Percentiles rank a stretch among this genome's conserved stretches.
Conservation (phyloP, 306 rosid species). For the Datisca glomerata region DNA sequence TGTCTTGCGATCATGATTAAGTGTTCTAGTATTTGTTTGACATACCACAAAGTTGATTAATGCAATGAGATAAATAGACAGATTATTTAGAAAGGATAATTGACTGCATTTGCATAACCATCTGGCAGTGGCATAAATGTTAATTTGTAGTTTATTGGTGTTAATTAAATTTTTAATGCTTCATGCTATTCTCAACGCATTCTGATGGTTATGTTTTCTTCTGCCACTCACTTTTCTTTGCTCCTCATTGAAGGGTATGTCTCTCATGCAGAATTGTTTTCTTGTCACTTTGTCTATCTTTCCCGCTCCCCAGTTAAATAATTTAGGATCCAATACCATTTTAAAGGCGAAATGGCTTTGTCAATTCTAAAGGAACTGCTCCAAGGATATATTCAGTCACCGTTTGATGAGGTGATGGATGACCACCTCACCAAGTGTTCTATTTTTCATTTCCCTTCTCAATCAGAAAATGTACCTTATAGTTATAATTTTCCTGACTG, state of each 20-base stretch:
- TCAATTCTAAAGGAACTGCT: constrained; percentile 42
- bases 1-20: no score
- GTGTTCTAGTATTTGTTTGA: no score
- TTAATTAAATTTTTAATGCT: neutral
- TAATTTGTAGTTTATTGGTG: neutral
- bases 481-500: no score
- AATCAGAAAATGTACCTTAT: no score
- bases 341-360: constrained; percentile 26
- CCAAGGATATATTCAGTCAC: constrained; percentile 29
- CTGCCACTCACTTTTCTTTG: neutral
- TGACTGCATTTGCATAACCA: no score
- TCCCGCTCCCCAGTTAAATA: neutral
- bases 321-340: neutral
- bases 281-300: neutral
- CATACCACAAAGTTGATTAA: no score
- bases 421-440: neutral
- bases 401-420: constrained; percentile 32
- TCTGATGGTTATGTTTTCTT: constrained; percentile 1
- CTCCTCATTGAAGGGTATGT: neutral
- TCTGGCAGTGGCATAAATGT: constrained; percentile 7
- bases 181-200: constrained; percentile 3
- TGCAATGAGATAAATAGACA: no score
- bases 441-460: constrained; percentile 6
- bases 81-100: no score
- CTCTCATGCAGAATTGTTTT: neutral